Percentiles rank a stretch among this genome's conserved stretches.
phyloP scores from a whole-genome alignment of 2,329 filamentous ascomycete genomes.

The Shiraia sp. region DNA sequence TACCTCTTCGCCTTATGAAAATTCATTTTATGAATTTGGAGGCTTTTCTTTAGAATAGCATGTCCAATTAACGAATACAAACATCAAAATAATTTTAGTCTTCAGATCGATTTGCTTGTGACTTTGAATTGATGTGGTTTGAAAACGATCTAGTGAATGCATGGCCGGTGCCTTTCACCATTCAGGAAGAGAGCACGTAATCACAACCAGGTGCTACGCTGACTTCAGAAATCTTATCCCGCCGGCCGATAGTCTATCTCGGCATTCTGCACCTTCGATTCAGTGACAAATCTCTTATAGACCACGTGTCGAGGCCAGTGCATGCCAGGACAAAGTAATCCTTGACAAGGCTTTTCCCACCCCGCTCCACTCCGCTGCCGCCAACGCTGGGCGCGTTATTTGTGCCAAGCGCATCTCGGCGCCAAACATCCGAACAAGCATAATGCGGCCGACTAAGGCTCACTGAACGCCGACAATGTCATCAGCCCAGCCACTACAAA shows the following conservation, averaged over 20 bases:
- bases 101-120: not conserved
- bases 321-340: no score
- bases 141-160: no score
- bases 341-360: constrained; percentile 11
- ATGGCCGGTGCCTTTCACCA: no score
- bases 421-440: constrained; percentile 6
- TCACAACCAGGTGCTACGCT: no score
- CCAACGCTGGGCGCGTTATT: constrained; percentile 14
- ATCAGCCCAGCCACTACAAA: constrained; percentile 27
- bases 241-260: no score
- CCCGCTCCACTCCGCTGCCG: constrained; percentile 27
- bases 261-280: no score
- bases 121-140: not conserved
- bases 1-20: constrained; percentile 19
- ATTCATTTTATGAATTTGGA: constrained; percentile 9
- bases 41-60: constrained; percentile 12
- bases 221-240: no score
- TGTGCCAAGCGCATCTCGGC: constrained; percentile 22
- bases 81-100: not conserved
- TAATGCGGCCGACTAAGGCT: no score
- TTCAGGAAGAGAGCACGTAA: no score
- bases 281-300: no score
- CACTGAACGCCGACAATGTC: constrained; percentile 9
- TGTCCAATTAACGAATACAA: constrained; percentile 15
- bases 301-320: no score